Base-by-base conservation (phyloP, 768 basidiomycete species). In the Termitomyces sp. region DNA sequence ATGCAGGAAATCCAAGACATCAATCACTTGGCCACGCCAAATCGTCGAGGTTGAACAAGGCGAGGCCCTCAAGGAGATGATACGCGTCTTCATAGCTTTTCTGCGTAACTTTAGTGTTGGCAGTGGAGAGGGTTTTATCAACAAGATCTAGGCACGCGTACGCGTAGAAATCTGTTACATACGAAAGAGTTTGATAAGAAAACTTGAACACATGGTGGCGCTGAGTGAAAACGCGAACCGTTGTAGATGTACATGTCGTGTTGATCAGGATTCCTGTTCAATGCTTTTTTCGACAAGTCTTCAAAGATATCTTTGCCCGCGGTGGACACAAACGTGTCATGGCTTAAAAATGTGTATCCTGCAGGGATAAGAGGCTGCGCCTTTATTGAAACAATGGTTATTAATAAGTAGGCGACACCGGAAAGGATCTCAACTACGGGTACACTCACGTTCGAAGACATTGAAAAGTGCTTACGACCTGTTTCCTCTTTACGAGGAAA, bases 221-320 rank as follows among this genome's bases (percentile, higher is more conserved):
- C 15, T 11, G 29, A 48, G 5, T 25, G 32, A 39, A 16, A 52
- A 31, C 29, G 29, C 66, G 48, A 38, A 70, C 74, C 68, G 45
- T 73, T 70, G 57, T 71, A 70, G 32, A 70, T 63, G 48, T 70
- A 72, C 65, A 72, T 69, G 39, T 65, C 65, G 45, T 68, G 68
- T 25, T 54, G 55, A 50, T 73, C 69, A 9, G 71, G 71, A 56
- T 71, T 64, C 38, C 70, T 60, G 25, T 71, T 66, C 11, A 62
- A 53, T 9, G 70, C 64, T 52, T 72, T 61, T 18, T 66, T 57
- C 35, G 71, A 50, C 23, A 73, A 59, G 29, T 68, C 68, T 5
- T 63, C 39, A 9, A 67, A 55, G 10, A 70, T 54, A 1, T 66
- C 63, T 49, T 67, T 64, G 3, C 59, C 70, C 52, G 66, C 63